Percentiles rank a stretch among this genome's conserved stretches.
These are phyloP conservation scores for Didymellaceae sp. DNA, from an alignment of 2,329 filamentous ascomycete species.

Conservation along the genomic window DNA sequence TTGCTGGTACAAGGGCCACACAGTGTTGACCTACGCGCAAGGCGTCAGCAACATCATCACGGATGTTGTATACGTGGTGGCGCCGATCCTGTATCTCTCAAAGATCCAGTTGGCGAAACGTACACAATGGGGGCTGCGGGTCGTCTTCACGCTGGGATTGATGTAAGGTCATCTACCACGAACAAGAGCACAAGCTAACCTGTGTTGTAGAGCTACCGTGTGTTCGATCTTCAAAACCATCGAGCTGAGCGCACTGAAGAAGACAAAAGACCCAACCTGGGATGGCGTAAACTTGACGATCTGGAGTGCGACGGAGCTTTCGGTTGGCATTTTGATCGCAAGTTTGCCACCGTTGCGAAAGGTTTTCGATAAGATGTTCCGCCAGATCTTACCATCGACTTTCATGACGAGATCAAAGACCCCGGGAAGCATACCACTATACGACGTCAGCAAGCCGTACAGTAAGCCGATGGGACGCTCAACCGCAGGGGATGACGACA, in stretches of 20 bases:
- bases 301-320: constrained; percentile 32
- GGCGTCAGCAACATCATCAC: constrained; percentile 36
- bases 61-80: constrained; percentile 36
- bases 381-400: constrained; percentile 24
- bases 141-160: constrained; percentile 38
- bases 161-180: constrained; percentile 21
- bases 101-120: constrained; percentile 31
- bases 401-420: constrained; percentile 19
- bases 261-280: constrained; percentile 33
- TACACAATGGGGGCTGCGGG: constrained; percentile 34
- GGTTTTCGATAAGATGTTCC: constrained; percentile 31
- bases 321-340: constrained; percentile 34
- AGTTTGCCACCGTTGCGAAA: constrained; percentile 36
- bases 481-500: constrained; percentile 25
- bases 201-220: constrained; percentile 24
- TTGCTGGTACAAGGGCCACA: constrained; percentile 29
- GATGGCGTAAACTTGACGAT: constrained; percentile 34
- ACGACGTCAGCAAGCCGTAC: constrained; percentile 22
- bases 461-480: constrained; percentile 19
- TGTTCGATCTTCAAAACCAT: constrained; percentile 35
- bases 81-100: constrained; percentile 36
- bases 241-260: constrained; percentile 26
- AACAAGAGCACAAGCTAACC: neutral
- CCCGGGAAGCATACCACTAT: constrained; percentile 22
- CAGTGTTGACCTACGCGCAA: constrained; percentile 26